Base-by-base conservation (phyloP, 2,329 filamentous ascomycete species). In the Fusarium sublunatum region DNA sequence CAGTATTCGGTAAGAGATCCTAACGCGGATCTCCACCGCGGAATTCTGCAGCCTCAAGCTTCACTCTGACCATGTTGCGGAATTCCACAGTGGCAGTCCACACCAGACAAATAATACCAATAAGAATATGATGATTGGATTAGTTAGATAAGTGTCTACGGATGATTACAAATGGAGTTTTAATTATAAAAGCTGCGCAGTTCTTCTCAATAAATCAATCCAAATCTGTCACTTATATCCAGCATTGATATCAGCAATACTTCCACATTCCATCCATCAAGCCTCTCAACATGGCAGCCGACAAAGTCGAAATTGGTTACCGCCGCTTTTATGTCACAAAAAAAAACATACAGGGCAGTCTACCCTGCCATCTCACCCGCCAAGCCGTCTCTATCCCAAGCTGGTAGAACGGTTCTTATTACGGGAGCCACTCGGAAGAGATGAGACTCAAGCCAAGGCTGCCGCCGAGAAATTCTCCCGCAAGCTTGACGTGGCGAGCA, bases 281-380 rank as follows among this genome's bases (percentile, higher is more conserved):
- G 5, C 6, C n/a, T 11, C 12, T 28, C 9, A 19, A 44, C 9
- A 51, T 51, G 48, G n/a, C 48, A 13, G n/a, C 15, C 31, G 11
- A 24, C 4, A 22, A 24, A 8, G 15, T 15, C 2, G 4, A 12
- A 2, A 25, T 51, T n/a, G 15, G 48, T 6, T 51, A 51, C 10
- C 48, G 39, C 9, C 4, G 9, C 15, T 51, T 51, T 3, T 15
- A 19, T 12, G 13, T 51, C 4, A 44, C 48, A 11, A 24, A n/a
- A 15, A 15, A 29, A 13, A 7, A 28, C 19, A 4, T 26, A 51
- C 39, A 36, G 4, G 39, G 19, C 12, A 36, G 41, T 32, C 2
- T 51, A 51, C n/a, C 31, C 39, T 22, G 39, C 48, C n/a, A 36
- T 51, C 15, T 51, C 31, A 2, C 48, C 48, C 31, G n/a, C 48